Evolutionary conservation across 495 filamentous ascomycete genomes (phyloP), one percentile per base, ranked within the genome.

Genomic region (Penicillium soppii): DNA sequence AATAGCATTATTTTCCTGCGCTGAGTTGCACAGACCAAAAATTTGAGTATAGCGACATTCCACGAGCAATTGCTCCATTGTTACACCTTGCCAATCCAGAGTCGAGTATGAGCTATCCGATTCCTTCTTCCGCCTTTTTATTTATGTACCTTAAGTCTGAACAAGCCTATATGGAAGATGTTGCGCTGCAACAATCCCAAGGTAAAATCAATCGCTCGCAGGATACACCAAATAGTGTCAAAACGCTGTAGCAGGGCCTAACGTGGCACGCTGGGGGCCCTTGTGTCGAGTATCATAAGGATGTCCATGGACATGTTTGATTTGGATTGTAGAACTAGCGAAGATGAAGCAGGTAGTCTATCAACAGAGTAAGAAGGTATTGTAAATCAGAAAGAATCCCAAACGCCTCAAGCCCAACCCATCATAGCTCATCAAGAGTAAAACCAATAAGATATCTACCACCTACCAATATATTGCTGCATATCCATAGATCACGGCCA

Each of bases 371-470:
- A 40, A 30, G 10, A 21, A 48, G 50, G 45, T 54, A 49, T 47
- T 36, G 20, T 47, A 50, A 47, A 49, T 23, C 27, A 39, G 16
- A 36, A 42, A 39, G 29, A 52, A 23, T 9, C 15, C 13, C 7
- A 38, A 56, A 44, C 38, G 16, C 15, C 36, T 26, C 27, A 17
- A 32, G 51, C 27, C 52, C 50, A 44, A 20, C 48, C 10, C 48
- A 42, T 47, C 35, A 35, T 36, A 46, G 36, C 4, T 25, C 39
- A 51, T 32, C 38, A 26, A 49, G 41, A 41, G 35, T 29, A 47
- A 48, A 43, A 36, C 9, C 21, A 52, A 32, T 39, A 43, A 19
- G 20, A 49, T 21, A 50, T 32, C 43, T n/a, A 54, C 33, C 19
- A 47, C 15, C 33, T 29, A 45, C 32, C 8, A 37, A 17, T 22